Base-by-base conservation (phyloP, 495 filamentous ascomycete genomes). In the Lentithecium fluviatile region DNA sequence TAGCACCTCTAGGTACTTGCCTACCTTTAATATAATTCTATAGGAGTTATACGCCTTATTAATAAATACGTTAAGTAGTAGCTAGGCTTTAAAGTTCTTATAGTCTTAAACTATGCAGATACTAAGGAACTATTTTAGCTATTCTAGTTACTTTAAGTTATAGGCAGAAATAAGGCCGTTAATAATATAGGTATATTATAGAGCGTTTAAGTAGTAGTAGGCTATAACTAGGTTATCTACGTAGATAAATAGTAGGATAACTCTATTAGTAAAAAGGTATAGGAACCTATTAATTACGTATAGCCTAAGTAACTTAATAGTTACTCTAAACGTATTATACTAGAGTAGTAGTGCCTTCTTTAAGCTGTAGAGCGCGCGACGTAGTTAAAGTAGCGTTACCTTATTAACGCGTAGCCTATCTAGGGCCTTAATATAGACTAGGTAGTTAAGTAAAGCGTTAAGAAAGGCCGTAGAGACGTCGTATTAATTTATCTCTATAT, bases 261-360 rank as follows among this genome's bases (percentile, higher is more conserved):
- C 10, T 32, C 10, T 50, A 25, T 25, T 20, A 24, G 4, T 50
- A 15, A 6, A 50, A 4, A 50, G 26, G n/a, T 50, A 50, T 25
- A 32, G 26, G 3, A 21, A 6, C 2, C 6, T 50, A 6, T 6
- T 5, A 6, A 43, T 20, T 15, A 3, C 6, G 3, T 6, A 6
- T n/a, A 64, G 55, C 4, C 48, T 38, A 17, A 64, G 29, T 37
- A 47, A 21, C 6, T 3, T 26, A 10, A 64, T 54, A 1, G 47
- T 53, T 32, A 26, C 38, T 6, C 1, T 36, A 15, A 64, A 54
- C 1, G 52, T 17, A 1, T 58, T 23, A 32, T 64, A 64, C 61
- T 42, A 64, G 1, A 64, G 61, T 11, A 53, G 19, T 37, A 47
- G 61, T 25, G 48, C 10, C 0, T 23, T 32, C 45, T 64, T 64